A percentile compares a stretch with the other conserved stretches of the same genome.
Evolutionary conservation across 371 early-diverging fungal species (phyloP).

Genomic region (Lichtheimia ramosa): DNA sequence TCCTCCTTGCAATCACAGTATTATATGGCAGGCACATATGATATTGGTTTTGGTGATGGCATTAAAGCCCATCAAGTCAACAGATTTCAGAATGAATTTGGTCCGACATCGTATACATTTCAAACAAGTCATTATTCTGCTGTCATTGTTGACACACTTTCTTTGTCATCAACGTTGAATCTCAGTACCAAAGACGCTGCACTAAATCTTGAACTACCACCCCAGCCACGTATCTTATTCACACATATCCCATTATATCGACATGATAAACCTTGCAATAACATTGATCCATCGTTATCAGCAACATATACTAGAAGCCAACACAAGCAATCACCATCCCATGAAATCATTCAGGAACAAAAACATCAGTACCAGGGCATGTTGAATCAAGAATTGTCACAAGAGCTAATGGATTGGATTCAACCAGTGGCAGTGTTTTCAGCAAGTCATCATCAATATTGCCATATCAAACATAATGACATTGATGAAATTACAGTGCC

Average conservation of each 20-base stretch:
- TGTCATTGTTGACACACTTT: slow-evolving; percentile 77
- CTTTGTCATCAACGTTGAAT: slow-evolving; percentile 53
- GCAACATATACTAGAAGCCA: too few relatives aligned
- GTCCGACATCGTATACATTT: slow-evolving; percentile 64
- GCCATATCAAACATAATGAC: slow-evolving; percentile 39
- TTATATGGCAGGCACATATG: slow-evolving; percentile 87
- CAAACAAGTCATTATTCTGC: slow-evolving; percentile 56
- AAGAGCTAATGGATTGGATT: slow-evolving; percentile 54
- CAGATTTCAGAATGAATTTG: slow-evolving; percentile 62
- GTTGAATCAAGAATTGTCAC: slow-evolving; percentile 51
- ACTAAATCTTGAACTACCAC: slow-evolving; percentile 1
- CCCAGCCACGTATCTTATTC: slow-evolving; percentile 18
- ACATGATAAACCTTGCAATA: slow-evolving; percentile 62
- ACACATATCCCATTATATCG: slow-evolving; percentile 32
- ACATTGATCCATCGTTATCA: background rate
- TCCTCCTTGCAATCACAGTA: slow-evolving; percentile 9
- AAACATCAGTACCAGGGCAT: slow-evolving; percentile 89
- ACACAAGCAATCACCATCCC: background rate
- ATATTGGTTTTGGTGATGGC: slow-evolving; percentile 83
- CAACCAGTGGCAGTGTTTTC: slow-evolving; percentile 74
- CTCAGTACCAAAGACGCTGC: slow-evolving; percentile 44
- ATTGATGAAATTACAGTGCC: slow-evolving; percentile 42
- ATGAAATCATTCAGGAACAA: slow-evolving; percentile 43
- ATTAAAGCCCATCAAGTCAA: slow-evolving; percentile 49
- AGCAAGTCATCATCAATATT: slow-evolving; percentile 93